These are phyloP conservation scores for Venturiaceae sp. DNA, from an alignment of 2,329 filamentous ascomycete genomes.

Conservation along the genomic window DNA sequence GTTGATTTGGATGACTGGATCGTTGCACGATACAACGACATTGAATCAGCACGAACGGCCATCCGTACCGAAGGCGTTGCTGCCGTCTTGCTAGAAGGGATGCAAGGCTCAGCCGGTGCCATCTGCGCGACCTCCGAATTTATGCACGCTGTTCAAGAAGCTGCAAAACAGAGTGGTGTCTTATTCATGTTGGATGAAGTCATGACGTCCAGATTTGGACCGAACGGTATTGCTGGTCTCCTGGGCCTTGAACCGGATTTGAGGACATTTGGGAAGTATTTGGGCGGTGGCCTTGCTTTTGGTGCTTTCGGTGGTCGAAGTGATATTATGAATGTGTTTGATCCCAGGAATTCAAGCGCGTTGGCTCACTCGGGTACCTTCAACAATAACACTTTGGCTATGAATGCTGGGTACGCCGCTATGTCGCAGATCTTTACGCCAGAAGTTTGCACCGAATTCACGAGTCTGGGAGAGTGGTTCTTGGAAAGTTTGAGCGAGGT, in stretches of 20 bases:
- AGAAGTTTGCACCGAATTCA: conserved; percentile 18
- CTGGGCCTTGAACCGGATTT: conserved; percentile 47
- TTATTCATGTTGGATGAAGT: conserved; percentile 64
- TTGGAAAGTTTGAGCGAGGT: conserved; percentile 17
- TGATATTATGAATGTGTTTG: conserved; percentile 50
- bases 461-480: conserved; percentile 21
- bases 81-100: conserved; percentile 55
- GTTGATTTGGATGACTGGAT: conserved; percentile 45
- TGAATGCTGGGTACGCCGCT: conserved; percentile 52
- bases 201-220: conserved; percentile 53
- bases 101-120: conserved; percentile 55
- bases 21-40: conserved; percentile 53
- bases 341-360: conserved; percentile 33
- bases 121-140: conserved; percentile 43
- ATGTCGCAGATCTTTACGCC: conserved; percentile 26
- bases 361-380: conserved; percentile 54
- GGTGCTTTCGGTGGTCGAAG: conserved; percentile 54
- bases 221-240: conserved; percentile 37
- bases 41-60: conserved; percentile 32
- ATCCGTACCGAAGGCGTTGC: conserved; percentile 39
- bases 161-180: conserved; percentile 39
- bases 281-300: conserved; percentile 57
- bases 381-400: conserved; percentile 57
- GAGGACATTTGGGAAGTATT: conserved; percentile 55
- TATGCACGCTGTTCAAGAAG: conserved; percentile 38